Evolutionary conservation across 768 basidiomycete genomes (phyloP), one percentile per base, ranked within the genome.

Genomic region (Amanita rimosa): DNA sequence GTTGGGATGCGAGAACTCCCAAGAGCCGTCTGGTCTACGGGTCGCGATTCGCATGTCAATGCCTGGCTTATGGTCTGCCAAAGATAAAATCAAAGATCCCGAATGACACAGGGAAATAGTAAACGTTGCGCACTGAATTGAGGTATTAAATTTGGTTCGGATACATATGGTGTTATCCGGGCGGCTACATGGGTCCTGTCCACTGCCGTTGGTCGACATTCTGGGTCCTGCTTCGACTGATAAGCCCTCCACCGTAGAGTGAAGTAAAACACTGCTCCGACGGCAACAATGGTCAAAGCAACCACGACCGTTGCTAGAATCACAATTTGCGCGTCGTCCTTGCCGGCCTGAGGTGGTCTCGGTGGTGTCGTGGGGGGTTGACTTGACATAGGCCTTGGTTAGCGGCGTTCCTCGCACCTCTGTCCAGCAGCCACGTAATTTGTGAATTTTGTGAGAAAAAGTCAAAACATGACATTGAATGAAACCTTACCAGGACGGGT

Each of bases 31-130:
- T 7, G 70, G 62, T 37, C 72, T 66, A 41, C 76, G 70, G 37
- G 64, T 60, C 1, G 78, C 78, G 34, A 78, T 72, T 17, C 78
- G 77, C 78, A 81, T 79, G 58, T 74, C 72, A 49, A 64, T 58
- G 10, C 77, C 77, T 0, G 77, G 76, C 16, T 59, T 68, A 54
- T 75, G 75, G 31, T 67, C 78, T 79, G 26, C 2, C 19, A 38
- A 13, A 6, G 10, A 21, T 16, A 2, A n/a, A n/a, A 16, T 41
- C 17, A 14, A 22, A 27, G 8, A 10, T 21, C 24, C 22, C 4
- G 19, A 19, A 22, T 17, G 13, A 13, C 31, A 26, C 4, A 2
- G 17, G 22, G 19, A 39, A 37, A 24, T 11, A 21, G 22, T 13
- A 45, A 31, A 31, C 29, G 31, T 21, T 4, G 24, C 43, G 19